Evolutionary conservation across 257 asterid genomes (phyloP).

Genomic region (Scutellaria barbata): DNA sequence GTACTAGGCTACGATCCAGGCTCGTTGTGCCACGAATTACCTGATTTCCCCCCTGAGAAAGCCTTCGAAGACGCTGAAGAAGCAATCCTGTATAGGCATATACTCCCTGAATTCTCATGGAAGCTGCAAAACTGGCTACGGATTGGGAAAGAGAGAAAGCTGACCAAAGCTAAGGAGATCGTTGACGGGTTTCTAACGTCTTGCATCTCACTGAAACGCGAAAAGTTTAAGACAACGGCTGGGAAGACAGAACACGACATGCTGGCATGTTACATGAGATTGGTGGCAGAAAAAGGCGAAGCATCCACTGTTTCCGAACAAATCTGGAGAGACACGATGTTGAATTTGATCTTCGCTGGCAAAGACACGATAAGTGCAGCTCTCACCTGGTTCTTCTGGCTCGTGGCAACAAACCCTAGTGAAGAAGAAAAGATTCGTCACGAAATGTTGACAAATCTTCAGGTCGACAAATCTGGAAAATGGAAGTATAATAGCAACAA

Average conservation of each 20-base stretch:
- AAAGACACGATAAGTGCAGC: slow-evolving; percentile 41
- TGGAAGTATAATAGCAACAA: slow-evolving; percentile 18
- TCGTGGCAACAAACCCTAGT: slow-evolving; percentile 22
- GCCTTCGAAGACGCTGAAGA: slow-evolving; percentile 43
- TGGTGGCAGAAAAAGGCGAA: not conserved
- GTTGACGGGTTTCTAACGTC: too few relatives aligned
- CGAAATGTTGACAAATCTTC: slow-evolving; percentile 26
- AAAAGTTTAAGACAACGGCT: not conserved
- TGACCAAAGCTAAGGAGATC: slow-evolving; percentile 1
- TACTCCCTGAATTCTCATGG: slow-evolving; percentile 43
- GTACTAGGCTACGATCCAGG: slow-evolving; percentile 44
- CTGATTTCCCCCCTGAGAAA: slow-evolving; percentile 27
- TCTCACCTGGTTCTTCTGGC: slow-evolving; percentile 46
- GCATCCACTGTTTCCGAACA: not conserved
- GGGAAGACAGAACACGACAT: slow-evolving; percentile 25
- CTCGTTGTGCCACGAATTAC: slow-evolving; percentile 35
- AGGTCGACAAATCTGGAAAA: not conserved
- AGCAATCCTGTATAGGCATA: slow-evolving; percentile 36
- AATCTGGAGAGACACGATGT: slow-evolving; percentile 26
- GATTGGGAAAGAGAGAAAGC: slow-evolving; percentile 38
- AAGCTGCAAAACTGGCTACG: slow-evolving; percentile 39
- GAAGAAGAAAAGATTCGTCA: slow-evolving; percentile 28
- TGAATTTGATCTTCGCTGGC: slow-evolving; percentile 44
- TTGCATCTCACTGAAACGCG: slow-evolving; percentile 6
- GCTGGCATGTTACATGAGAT: slow-evolving; percentile 29